Conservation (phyloP, 169 alveolate genomes). For the Cryptosporidium ubiquitum region DNA sequence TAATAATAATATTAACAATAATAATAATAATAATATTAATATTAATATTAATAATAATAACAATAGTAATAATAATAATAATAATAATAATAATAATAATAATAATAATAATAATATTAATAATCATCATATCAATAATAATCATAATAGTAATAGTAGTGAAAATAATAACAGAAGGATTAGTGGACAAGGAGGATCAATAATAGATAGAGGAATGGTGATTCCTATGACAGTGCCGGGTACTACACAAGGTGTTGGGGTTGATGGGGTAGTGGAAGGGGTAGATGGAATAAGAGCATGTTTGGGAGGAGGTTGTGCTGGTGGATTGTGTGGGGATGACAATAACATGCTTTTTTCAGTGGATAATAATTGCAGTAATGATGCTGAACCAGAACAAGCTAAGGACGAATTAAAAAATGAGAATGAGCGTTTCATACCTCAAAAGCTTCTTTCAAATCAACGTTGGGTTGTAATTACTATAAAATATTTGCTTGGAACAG, state of each 20-base stretch:
- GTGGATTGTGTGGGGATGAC: neutral
- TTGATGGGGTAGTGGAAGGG: neutral
- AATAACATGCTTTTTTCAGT: neutral
- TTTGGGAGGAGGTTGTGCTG: no score
- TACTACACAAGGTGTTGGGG: neutral
- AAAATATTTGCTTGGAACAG: slow-evolving; percentile 40
- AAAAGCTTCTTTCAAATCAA: slow-evolving; percentile 43
- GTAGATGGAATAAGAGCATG: neutral
- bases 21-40: no score
- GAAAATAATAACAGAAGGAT: neutral
- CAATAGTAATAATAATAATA: no score
- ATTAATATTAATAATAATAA: no score
- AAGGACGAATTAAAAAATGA: neutral
- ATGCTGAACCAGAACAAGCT: neutral
- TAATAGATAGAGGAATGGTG: neutral
- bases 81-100: no score
- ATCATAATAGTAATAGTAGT: no score
- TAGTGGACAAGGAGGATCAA: neutral
- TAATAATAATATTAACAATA: no score
- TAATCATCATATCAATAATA: no score
- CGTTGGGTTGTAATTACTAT: slow-evolving; percentile 25
- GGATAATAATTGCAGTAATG: neutral
- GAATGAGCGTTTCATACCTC: slow-evolving; percentile 9
- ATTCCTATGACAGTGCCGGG: neutral
- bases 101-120: no score